Conservation (phyloP, 176 grass and related monocot species). For the sorghum (Sorghum bicolor) region DNA sequence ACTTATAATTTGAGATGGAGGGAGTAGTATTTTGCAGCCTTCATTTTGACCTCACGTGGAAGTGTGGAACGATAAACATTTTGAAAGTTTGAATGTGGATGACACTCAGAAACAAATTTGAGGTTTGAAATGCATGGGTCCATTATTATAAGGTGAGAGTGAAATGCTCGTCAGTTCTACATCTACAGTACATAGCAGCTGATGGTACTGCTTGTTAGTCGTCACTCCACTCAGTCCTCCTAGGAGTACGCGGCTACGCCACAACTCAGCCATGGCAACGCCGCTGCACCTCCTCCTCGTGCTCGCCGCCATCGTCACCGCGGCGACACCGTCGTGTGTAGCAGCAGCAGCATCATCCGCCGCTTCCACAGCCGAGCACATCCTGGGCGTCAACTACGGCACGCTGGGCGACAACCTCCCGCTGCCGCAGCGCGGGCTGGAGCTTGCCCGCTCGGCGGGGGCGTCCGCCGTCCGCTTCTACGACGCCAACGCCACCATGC, state of each 20-base stretch:
- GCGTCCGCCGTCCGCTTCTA: slow-evolving; percentile 60
- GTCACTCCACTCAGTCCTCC: background rate
- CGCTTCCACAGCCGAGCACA: background rate
- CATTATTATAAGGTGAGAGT: too few species aligned
- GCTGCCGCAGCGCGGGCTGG: slow-evolving; percentile 19
- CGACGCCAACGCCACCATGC: slow-evolving; percentile 62
- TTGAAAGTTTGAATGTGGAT: too few species aligned
- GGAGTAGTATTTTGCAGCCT: background rate
- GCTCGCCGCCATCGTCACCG: background rate
- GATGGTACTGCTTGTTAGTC: background rate
- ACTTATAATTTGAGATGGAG: too few species aligned
- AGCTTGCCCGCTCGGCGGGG: slow-evolving; percentile 43
- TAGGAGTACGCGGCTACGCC: background rate
- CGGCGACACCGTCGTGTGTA: background rate
- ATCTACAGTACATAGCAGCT: background rate
- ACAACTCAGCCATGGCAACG: background rate
- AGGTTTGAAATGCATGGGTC: too few species aligned
- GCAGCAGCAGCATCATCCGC: background rate
- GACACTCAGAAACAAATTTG: too few species aligned
- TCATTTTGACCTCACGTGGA: too few species aligned
- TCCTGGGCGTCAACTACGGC: slow-evolving; percentile 64
- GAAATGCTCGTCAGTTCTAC: too few species aligned
- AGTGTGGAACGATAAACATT: too few species aligned
- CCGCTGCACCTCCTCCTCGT: slow-evolving; percentile 9
- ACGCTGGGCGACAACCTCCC: slow-evolving; percentile 65